A percentile compares a stretch with the other conserved stretches of the same genome.
Evolutionary conservation across 2,329 filamentous ascomycete species (phyloP).

Genomic region (Alternaria postmessia): DNA sequence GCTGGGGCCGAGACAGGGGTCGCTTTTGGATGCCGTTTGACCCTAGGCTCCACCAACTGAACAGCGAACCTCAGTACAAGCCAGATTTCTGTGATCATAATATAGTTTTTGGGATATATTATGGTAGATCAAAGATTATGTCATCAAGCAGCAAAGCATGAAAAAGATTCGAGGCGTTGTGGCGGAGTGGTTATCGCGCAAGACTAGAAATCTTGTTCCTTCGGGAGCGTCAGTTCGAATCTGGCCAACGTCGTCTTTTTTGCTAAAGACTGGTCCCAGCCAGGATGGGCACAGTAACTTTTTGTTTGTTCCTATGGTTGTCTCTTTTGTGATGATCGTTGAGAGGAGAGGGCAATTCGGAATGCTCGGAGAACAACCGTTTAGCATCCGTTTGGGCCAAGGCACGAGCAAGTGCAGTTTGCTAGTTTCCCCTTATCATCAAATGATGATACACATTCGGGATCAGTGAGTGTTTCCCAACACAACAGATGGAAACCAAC

Average conservation of each 20-base stretch:
- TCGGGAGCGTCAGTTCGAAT: slow-evolving; percentile 23
- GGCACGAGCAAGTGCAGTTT: neutral
- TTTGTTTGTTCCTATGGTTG: neutral
- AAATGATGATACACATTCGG: neutral
- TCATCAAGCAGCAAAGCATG: neutral
- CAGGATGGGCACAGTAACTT: too few relatives aligned
- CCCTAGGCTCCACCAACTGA: neutral
- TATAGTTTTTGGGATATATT: accelerated
- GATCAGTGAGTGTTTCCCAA: neutral
- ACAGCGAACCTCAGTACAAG: too few relatives aligned
- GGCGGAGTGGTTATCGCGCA: slow-evolving; percentile 21
- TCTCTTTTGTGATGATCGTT: neutral
- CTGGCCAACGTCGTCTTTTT: slow-evolving; percentile 21
- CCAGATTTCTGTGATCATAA: too few relatives aligned
- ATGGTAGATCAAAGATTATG: neutral
- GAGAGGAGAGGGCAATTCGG: too few relatives aligned
- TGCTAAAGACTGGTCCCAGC: neutral
- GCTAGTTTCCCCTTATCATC: neutral
- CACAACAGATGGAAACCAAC: neutral
- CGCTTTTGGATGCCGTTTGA: neutral
- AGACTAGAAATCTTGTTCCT: slow-evolving; percentile 24
- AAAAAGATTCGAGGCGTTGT: neutral
- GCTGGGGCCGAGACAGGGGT: neutral
- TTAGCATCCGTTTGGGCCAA: neutral
- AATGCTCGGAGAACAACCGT: neutral